A percentile compares a stretch with the other conserved stretches of the same genome.
These are phyloP conservation scores for Cytospora mali DNA, from an alignment of 2,329 filamentous ascomycete species.

Conservation along the genomic window DNA sequence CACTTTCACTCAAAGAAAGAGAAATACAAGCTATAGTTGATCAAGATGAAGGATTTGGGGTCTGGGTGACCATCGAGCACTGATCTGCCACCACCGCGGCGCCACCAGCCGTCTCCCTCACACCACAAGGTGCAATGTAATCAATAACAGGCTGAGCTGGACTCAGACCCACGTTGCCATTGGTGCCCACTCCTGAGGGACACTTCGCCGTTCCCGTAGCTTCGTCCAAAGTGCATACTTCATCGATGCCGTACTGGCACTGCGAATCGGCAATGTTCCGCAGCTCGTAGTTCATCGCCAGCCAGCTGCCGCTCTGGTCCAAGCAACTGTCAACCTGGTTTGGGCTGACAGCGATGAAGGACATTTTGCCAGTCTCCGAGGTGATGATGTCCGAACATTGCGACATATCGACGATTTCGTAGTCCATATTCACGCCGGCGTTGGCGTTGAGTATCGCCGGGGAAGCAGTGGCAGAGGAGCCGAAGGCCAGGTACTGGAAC, in stretches of 20 bases:
- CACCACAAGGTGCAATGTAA: slow-evolving; percentile 6
- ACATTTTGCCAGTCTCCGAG: slow-evolving; percentile 52
- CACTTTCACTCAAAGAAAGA: too few species aligned
- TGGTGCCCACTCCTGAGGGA: background rate
- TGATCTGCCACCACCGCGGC: background rate
- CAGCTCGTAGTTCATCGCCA: slow-evolving; percentile 54
- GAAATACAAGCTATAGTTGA: background rate
- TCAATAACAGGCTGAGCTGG: slow-evolving; percentile 16
- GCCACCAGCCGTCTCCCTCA: background rate
- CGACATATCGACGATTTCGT: slow-evolving; percentile 49
- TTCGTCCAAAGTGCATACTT: slow-evolving; percentile 47
- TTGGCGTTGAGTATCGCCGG: slow-evolving; percentile 44
- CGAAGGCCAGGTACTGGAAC: slow-evolving; percentile 60
- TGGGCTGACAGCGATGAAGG: slow-evolving; percentile 58
- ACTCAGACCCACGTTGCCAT: background rate
- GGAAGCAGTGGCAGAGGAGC: slow-evolving; percentile 46
- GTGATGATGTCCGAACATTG: slow-evolving; percentile 55
- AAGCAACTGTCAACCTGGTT: slow-evolving; percentile 55
- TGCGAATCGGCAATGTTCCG: slow-evolving; percentile 56
- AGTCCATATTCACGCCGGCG: slow-evolving; percentile 53
- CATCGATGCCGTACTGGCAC: slow-evolving; percentile 54
- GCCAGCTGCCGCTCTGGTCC: slow-evolving; percentile 48
- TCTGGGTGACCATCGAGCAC: background rate
- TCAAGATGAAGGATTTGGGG: background rate
- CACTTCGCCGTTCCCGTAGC: slow-evolving; percentile 4